Evolutionary conservation across 108 stramenopile genomes (phyloP).

Genomic region (Pseudonitzschia multistriata): DNA sequence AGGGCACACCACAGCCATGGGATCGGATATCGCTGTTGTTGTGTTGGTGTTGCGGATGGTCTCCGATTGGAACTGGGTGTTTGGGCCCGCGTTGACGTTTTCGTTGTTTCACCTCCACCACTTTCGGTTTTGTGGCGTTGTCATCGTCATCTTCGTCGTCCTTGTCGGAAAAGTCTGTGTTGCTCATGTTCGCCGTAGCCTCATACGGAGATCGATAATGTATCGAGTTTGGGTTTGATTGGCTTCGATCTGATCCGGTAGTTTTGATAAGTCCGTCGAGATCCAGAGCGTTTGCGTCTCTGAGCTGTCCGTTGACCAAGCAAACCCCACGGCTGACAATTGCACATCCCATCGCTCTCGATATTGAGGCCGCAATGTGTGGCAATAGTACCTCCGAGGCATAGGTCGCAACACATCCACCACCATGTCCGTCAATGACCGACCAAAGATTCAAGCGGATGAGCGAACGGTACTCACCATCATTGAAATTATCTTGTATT

Average conservation of each 20-base stretch:
- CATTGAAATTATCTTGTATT: slow-evolving; percentile 23
- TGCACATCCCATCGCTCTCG: slow-evolving; percentile 64
- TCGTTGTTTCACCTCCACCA: slow-evolving; percentile 20
- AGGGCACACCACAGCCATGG: slow-evolving; percentile 12
- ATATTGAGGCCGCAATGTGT: slow-evolving; percentile 67
- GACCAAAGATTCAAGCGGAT: slow-evolving; percentile 76
- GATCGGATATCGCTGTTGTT: background rate
- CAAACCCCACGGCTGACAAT: slow-evolving; percentile 80
- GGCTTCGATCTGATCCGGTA: slow-evolving; percentile 49
- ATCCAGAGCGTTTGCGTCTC: slow-evolving; percentile 80
- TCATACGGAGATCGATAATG: slow-evolving; percentile 78
- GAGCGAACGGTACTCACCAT: slow-evolving; percentile 41
- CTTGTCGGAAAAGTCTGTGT: slow-evolving; percentile 32
- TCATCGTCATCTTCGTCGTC: slow-evolving; percentile 39
- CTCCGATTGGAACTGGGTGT: background rate
- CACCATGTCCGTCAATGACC: slow-evolving; percentile 88
- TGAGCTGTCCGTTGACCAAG: slow-evolving; percentile 74
- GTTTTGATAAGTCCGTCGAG: slow-evolving; percentile 71
- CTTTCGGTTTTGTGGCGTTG: slow-evolving; percentile 2
- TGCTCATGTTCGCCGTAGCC: slow-evolving; percentile 26
- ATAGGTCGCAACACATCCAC: slow-evolving; percentile 80
- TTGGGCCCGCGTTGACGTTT: slow-evolving; percentile 13
- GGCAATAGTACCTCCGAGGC: slow-evolving; percentile 73
- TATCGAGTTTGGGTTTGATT: slow-evolving; percentile 61
- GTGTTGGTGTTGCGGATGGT: slow-evolving; percentile 6